Percentiles rank a stretch among this genome's conserved stretches.
These are phyloP conservation scores for Angomonas deanei DNA, from an alignment of 208 protist species.

Conservation along the genomic window DNA sequence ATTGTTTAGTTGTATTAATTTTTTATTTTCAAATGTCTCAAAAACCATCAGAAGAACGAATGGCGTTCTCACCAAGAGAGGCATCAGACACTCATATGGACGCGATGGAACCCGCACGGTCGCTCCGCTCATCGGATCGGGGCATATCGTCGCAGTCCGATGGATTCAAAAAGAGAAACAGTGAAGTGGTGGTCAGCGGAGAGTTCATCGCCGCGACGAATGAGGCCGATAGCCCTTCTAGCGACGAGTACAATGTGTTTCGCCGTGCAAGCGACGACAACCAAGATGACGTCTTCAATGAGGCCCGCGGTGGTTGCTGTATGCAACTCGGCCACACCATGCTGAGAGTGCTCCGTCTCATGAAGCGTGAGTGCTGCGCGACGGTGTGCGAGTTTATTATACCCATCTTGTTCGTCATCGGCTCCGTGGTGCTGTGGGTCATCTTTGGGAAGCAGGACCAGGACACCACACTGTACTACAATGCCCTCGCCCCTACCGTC, in stretches of 20 bases:
- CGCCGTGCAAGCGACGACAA: neutral
- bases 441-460: slow-evolving; percentile 16
- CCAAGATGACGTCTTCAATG: neutral
- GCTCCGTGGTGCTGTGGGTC: slow-evolving; percentile 32
- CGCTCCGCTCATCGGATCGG: too few species aligned
- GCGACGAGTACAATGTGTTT: neutral
- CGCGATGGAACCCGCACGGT: too few species aligned
- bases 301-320: slow-evolving; percentile 15
- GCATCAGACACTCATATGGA: too few species aligned
- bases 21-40: too few species aligned
- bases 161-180: too few species aligned
- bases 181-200: too few species aligned
- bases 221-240: too few species aligned
- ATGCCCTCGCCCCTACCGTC: neutral
- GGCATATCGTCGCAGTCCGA: too few species aligned
- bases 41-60: too few species aligned
- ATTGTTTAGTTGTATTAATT: too few species aligned
- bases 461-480: slow-evolving; percentile 11
- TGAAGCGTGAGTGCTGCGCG: slow-evolving; percentile 34
- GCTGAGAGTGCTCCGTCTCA: slow-evolving; percentile 35
- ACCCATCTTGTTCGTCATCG: slow-evolving; percentile 60
- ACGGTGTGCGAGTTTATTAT: slow-evolving; percentile 44
- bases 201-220: too few species aligned
- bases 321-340: slow-evolving; percentile 49
- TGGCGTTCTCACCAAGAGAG: too few species aligned